Evolutionary conservation across 2,329 filamentous ascomycete species (phyloP), one percentile per base, ranked within the genome.

Genomic region (Orbilia quercus): DNA sequence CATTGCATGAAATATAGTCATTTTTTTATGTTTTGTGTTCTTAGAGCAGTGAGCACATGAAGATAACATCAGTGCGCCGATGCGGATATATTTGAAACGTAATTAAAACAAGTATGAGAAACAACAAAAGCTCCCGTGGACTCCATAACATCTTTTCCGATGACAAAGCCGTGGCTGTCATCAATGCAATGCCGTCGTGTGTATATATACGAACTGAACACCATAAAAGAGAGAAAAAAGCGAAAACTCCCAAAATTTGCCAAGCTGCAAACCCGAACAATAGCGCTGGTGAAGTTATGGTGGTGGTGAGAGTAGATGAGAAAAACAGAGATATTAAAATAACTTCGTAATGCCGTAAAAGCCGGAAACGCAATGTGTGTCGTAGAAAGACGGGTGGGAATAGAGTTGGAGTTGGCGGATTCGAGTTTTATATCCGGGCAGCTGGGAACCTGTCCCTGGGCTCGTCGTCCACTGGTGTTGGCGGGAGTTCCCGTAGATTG

Each of bases 381-480:
- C 28, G 28, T 31, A 31, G 4, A 31, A 5, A 28, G 23, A 54
- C 22, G 12, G 7, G 23, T 7, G 31, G 22, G 28, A 53, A 34
- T 6, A 36, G n/a, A n/a, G n/a, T n/a, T 16, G 2, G 20, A 44
- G 3, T 18, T 18, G 38, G 16, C 40, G 16, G 31, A 44, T 25
- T 57, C 14, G 36, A 48, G 6, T 18, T 20, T 72, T 50, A 59
- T 66, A 73, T 73, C 22, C 69, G 60, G n/a, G 60, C 62, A 7
- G 69, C 60, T 1, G 69, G 69, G 20, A 73, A 73, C 38, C 60
- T 20, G 20, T 60, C 54, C 34, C 60, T 62, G 3, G 54, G 54
- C 18, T 57, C 60, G 14, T 73, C 69, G 11, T 73, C 60, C 20
- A 73, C 69, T 6, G 69, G 69, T n/a, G 60, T 65, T 20, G 69